Percentiles rank a stretch among this genome's conserved stretches.
These are phyloP conservation scores for Tillandsia fasciculata DNA, from an alignment of 176 grass and related monocot species.

Conservation along the genomic window DNA sequence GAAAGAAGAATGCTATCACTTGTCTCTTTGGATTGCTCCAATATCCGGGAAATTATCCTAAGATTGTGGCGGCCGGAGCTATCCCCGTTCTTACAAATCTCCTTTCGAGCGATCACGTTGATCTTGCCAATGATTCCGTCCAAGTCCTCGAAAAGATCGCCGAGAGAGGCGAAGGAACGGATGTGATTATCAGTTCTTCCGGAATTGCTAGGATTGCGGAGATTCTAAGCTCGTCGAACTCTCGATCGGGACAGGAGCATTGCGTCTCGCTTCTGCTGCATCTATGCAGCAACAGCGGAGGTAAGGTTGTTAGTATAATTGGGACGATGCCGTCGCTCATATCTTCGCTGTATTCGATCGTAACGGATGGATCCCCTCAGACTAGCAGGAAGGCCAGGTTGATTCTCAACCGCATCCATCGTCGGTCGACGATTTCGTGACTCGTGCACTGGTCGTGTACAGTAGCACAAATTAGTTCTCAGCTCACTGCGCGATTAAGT, in stretches of 20 bases:
- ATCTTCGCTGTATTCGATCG: conserved; percentile 52
- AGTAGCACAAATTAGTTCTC: no score
- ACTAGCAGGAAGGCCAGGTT: conserved; percentile 44
- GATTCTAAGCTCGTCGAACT: conserved; percentile 33
- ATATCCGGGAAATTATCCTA: conserved; percentile 15
- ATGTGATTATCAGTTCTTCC: conserved; percentile 26
- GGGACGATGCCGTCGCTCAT: conserved; percentile 49
- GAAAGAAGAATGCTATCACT: conserved; percentile 58
- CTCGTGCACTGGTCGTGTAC: no score
- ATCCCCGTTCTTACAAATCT: conserved; percentile 40
- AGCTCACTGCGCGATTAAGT: no score
- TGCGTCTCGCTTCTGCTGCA: conserved; percentile 44
- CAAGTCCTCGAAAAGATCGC: conserved; percentile 50
- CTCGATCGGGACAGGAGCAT: conserved; percentile 42
- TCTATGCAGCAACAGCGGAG: conserved; percentile 53
- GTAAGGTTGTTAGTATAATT: conserved; percentile 29
- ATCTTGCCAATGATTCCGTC: conserved; percentile 42
- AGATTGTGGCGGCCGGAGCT: conserved; percentile 37
- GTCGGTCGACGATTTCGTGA: not conserved
- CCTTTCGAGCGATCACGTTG: conserved; percentile 22
- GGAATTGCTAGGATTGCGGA: conserved; percentile 34
- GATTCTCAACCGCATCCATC: conserved; percentile 50
- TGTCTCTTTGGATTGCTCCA: conserved; percentile 51
- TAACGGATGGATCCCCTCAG: conserved; percentile 32
- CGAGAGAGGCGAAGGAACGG: conserved; percentile 34